A percentile compares a stretch with the other conserved stretches of the same genome.
These are phyloP conservation scores for Pyricularia pennisetigena DNA, from an alignment of 2,329 filamentous ascomycete species.

Conservation along the genomic window DNA sequence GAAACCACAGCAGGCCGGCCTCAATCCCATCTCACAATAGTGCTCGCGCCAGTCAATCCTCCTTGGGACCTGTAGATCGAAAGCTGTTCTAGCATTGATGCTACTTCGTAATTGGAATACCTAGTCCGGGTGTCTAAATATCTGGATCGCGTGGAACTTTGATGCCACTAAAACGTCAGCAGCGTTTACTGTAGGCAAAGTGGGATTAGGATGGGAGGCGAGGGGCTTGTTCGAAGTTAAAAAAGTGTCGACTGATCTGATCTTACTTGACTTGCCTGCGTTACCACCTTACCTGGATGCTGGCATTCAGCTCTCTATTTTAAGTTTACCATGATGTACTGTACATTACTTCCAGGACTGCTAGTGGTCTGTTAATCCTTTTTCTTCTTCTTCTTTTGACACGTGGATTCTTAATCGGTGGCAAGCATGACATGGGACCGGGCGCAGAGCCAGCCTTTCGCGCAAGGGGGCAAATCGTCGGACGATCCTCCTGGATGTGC, in stretches of 20 bases:
- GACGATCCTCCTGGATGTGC: not conserved
- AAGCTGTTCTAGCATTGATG: not conserved
- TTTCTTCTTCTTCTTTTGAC: not conserved
- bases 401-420: not conserved
- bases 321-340: not conserved
- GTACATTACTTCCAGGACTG: not conserved
- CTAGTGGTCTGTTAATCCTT: not conserved
- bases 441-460: not conserved
- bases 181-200: not conserved
- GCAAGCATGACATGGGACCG: not conserved
- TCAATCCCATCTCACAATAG: not conserved
- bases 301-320: not conserved
- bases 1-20: not conserved
- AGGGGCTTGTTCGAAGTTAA: not conserved
- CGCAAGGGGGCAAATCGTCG: not conserved
- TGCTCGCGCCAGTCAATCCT: not conserved
- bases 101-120: not conserved
- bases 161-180: not conserved
- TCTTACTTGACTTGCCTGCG: not conserved
- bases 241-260: not conserved
- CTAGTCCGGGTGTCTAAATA: not conserved
- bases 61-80: not conserved
- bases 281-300: not conserved
- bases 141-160: not conserved
- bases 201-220: not conserved